A percentile compares a stretch with the other conserved stretches of the same genome.
phyloP scores from a whole-genome alignment of 1,139 yeast genomes.

The Lodderomyces beijingensis region DNA sequence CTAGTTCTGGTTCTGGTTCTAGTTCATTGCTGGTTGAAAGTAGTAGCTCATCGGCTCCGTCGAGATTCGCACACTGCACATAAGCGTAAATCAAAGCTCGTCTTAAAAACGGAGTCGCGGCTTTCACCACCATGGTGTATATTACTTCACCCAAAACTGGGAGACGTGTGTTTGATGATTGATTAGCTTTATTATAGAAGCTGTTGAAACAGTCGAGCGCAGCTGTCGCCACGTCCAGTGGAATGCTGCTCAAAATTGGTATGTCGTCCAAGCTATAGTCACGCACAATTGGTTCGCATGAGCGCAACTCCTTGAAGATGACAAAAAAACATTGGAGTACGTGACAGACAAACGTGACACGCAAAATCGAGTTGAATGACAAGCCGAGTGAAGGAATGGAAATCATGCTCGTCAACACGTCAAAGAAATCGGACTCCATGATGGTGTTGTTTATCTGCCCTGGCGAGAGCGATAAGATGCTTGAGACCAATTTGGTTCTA shows the following conservation, averaged over 20 bases:
- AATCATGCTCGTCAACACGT: slow-evolving; percentile 42
- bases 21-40: neutral
- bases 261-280: slow-evolving; percentile 29
- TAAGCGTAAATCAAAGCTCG: slow-evolving; percentile 57
- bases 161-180: no score
- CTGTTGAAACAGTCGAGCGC: slow-evolving; percentile 16
- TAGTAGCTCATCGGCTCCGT: slow-evolving; percentile 30
- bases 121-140: slow-evolving; percentile 53
- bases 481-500: slow-evolving; percentile 32
- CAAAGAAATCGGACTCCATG: slow-evolving; percentile 51
- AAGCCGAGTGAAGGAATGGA: slow-evolving; percentile 40
- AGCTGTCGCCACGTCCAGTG: slow-evolving; percentile 15
- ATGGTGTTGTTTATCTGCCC: slow-evolving; percentile 23
- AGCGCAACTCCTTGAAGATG: slow-evolving; percentile 21
- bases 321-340: slow-evolving; percentile 30
- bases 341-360: slow-evolving; percentile 38
- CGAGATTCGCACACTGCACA: slow-evolving; percentile 53
- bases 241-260: slow-evolving; percentile 25
- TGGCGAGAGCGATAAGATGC: slow-evolving; percentile 28
- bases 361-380: slow-evolving; percentile 37
- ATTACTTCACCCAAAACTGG: slow-evolving; percentile 40
- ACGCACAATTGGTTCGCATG: slow-evolving; percentile 17
- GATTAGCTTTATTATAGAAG: slow-evolving; percentile 5
- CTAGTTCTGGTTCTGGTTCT: slow-evolving; percentile 23
- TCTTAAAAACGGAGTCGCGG: slow-evolving; percentile 65